phyloP scores from a whole-genome alignment of 805 yeast genomes.

The Monosporozyma yasuniensis region DNA sequence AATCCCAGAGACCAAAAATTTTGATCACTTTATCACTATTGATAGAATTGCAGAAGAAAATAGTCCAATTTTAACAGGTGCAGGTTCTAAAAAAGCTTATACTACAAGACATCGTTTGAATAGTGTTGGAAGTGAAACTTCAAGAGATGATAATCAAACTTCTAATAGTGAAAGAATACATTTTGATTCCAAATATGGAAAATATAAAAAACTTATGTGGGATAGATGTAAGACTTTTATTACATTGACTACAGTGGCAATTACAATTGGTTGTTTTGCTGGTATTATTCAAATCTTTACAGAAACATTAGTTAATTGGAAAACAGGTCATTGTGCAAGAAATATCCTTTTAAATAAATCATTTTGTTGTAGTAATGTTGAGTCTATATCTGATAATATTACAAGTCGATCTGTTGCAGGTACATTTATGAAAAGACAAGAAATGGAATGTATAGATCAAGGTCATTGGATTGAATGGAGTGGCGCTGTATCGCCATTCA shows the following conservation, averaged over 20 bases:
- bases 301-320: constrained; percentile 73
- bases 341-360: constrained; percentile 61
- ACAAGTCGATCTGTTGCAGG: constrained; percentile 4
- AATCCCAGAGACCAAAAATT: constrained; percentile 30
- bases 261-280: constrained; percentile 73
- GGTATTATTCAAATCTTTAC: constrained; percentile 74
- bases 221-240: constrained; percentile 44
- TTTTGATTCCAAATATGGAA: constrained; percentile 7
- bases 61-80: constrained; percentile 32
- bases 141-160: not conserved
- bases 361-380: constrained; percentile 54
- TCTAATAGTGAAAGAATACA: constrained; percentile 1
- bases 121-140: not conserved
- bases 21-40: constrained; percentile 54
- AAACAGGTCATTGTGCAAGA: constrained; percentile 67
- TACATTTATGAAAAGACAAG: constrained; percentile 19
- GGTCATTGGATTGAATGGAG: constrained; percentile 62
- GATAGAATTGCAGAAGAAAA: constrained; percentile 62
- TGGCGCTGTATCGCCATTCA: constrained; percentile 37
- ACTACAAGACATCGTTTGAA: not conserved
- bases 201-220: constrained; percentile 16
- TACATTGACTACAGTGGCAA: constrained; percentile 66
- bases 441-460: constrained; percentile 40
- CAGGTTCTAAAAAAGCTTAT: not conserved
- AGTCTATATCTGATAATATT: constrained; percentile 11